A percentile compares a stretch with the other conserved stretches of the same genome.
phyloP scores from a whole-genome alignment of 139 green algal species.

The Limnomonas spitsbergensis region DNA sequence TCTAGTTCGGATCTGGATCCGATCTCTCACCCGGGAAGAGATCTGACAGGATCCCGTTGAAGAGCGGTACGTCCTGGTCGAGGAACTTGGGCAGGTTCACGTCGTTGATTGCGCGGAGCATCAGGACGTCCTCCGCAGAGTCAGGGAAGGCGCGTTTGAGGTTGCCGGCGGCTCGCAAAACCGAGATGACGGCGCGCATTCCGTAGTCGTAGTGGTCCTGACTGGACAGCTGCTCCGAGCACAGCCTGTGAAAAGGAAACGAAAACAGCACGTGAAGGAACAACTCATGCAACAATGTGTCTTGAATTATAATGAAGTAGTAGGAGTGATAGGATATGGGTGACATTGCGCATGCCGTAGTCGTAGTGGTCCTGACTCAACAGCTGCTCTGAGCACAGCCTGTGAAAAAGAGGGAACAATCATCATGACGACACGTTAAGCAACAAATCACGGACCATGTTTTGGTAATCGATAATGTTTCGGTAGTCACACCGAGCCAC shows the following conservation, averaged over 20 bases:
- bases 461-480: too few species aligned
- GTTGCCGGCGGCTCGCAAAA: slow-evolving; percentile 70
- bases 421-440: too few species aligned
- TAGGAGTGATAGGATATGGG: too few species aligned
- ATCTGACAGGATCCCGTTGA: slow-evolving; percentile 68
- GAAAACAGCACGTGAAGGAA: too few species aligned
- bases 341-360: slow-evolving; percentile 69
- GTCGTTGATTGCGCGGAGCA: slow-evolving; percentile 74
- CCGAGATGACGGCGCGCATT: slow-evolving; percentile 74
- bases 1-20: not conserved
- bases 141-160: slow-evolving; percentile 51
- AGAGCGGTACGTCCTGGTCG: slow-evolving; percentile 72
- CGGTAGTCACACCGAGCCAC: too few species aligned
- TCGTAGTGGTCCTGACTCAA: slow-evolving; percentile 71
- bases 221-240: slow-evolving; percentile 74
- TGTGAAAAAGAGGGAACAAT: slow-evolving; percentile 17
- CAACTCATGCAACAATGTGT: too few species aligned
- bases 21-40: slow-evolving; percentile 61
- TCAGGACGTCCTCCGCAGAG: slow-evolving; percentile 66
- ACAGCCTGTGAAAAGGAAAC: slow-evolving; percentile 48
- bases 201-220: slow-evolving; percentile 73
- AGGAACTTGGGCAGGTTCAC: slow-evolving; percentile 89
- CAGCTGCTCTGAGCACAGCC: slow-evolving; percentile 79
- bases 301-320: too few species aligned
- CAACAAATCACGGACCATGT: too few species aligned